A percentile compares a stretch with the other conserved stretches of the same genome.
Evolutionary conservation across 768 basidiomycete species (phyloP).

Genomic region (Cystofilobasidium macerans): DNA sequence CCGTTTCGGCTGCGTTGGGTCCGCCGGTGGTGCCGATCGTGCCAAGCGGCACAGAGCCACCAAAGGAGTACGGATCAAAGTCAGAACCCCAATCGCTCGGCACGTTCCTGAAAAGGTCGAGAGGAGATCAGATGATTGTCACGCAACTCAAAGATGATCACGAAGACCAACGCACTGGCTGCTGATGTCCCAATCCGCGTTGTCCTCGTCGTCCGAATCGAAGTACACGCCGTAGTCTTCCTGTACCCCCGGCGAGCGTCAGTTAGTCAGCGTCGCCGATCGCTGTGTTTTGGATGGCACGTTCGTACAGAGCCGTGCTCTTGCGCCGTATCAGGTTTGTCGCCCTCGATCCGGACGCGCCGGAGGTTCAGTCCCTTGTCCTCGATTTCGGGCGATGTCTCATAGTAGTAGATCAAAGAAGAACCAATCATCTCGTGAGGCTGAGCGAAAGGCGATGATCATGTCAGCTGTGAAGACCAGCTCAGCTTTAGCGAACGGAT

Average conservation of each 20-base stretch:
- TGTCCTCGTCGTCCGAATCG: not conserved
- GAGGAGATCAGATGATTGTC: too few species aligned
- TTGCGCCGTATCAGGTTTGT: constrained; percentile 3
- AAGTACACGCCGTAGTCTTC: not conserved
- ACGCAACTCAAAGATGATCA: too few species aligned
- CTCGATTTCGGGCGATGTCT: not conserved
- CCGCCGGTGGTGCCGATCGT: constrained; percentile 10
- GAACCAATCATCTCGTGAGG: constrained; percentile 24
- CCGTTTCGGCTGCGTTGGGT: not conserved
- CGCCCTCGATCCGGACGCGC: constrained; percentile 11
- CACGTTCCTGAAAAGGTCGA: constrained; percentile 12
- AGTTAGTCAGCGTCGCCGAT: too few species aligned
- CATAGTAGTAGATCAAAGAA: constrained; percentile 24
- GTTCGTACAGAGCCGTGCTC: constrained; percentile 2
- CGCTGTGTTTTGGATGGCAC: too few species aligned
- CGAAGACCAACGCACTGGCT: too few species aligned
- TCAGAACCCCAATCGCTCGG: constrained; percentile 20
- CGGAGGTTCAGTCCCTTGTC: constrained; percentile 18
- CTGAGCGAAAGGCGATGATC: too few species aligned
- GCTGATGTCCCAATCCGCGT: not conserved
- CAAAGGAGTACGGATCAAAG: constrained; percentile 7
- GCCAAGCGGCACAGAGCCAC: constrained; percentile 14
- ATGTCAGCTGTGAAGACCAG: not conserved
- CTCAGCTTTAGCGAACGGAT: not conserved
- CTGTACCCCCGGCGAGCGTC: not conserved